Evolutionary conservation across 106 monocot genomes (phyloP), one percentile per base, ranked within the genome.

Genomic region (Xerophyta viscosa): DNA sequence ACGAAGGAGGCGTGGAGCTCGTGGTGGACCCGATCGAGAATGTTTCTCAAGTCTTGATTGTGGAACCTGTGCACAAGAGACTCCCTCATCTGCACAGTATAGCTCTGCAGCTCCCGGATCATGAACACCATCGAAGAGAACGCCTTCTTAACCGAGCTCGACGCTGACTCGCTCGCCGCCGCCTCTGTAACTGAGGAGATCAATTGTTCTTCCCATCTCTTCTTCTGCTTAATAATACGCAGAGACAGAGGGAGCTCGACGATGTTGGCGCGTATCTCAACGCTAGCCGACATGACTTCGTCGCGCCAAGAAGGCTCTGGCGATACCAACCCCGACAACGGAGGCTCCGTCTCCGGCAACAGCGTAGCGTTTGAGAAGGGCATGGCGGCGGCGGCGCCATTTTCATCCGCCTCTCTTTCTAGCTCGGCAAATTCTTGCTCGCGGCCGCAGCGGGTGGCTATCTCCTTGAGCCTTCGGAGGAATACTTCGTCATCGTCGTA

Each of bases 71-170:
- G 59, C 31, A 73, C 50, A 22, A 80, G 58, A 25, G 54, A 36
- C 51, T 71, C 60, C 45, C 77, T 57, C 77, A 74, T 70, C 24
- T 71, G 66, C 22, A 87, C 63, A 3, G 67, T 55, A 66, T 63
- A 66, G 73, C 70, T 77, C 29, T 81, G 86, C 13, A 87, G 65
- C 67, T 87, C 86, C 6, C 74, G 80, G 39, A 87, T 67, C 20
- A 87, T 81, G 58, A 87, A 77, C 58, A 87, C 73, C 80, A 81
- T 81, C 0, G 86, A 87, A 0, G 86, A 81, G 65, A 87, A 87
- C 12, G 86, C 86, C 39, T 67, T 73, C 45, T 65, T 70, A 36
- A 81, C 59, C n/a, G 83, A 74, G 27, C 43, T 69, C 25, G 24
- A 26, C 8, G 71, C 83, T 15, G 59, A 62, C 41, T 67, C 78